A percentile compares a stretch with the other conserved stretches of the same genome.
Conservation (phyloP, 2,329 filamentous ascomycete species). For the Phialophora expanda region DNA sequence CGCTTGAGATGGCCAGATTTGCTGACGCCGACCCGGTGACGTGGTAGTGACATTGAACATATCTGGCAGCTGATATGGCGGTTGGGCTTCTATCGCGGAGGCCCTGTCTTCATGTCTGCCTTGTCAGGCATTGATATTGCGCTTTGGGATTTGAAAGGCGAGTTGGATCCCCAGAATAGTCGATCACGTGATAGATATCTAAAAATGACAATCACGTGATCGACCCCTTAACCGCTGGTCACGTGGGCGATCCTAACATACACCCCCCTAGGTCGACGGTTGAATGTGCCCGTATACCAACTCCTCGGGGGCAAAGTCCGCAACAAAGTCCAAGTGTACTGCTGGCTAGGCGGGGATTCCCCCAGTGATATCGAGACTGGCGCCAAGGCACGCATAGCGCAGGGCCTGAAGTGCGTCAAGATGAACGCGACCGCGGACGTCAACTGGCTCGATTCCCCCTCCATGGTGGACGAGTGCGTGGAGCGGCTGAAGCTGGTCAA, state of each 20-base stretch:
- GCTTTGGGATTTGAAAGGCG: conserved; percentile 75
- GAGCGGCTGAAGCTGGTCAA: conserved; percentile 73
- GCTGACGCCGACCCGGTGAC: neutral
- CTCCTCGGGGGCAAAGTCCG: conserved; percentile 75
- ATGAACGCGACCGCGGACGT: conserved; percentile 78
- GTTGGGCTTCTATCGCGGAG: conserved; percentile 75
- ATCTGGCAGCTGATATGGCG: conserved; percentile 72
- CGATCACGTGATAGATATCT: too few relatives aligned
- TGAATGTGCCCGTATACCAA: conserved; percentile 72
- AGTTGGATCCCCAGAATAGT: neutral
- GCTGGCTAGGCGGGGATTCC: conserved; percentile 75
- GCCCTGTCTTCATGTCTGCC: conserved; percentile 80
- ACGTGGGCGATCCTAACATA: neutral
- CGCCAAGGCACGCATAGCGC: conserved; percentile 53
- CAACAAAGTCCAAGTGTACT: conserved; percentile 70
- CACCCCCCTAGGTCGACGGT: conserved; percentile 48
- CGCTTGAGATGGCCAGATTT: neutral
- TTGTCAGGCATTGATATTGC: conserved; percentile 79
- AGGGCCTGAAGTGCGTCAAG: conserved; percentile 59
- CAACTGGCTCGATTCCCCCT: conserved; percentile 75
- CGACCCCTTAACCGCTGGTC: neutral
- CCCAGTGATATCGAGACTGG: conserved; percentile 69
- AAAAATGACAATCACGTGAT: too few relatives aligned
- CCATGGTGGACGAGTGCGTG: conserved; percentile 65
- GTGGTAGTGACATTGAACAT: conserved; percentile 69